Evolutionary conservation across 352 stramenopile genomes (phyloP).

Genomic region (Phytophthora niederhauseri): DNA sequence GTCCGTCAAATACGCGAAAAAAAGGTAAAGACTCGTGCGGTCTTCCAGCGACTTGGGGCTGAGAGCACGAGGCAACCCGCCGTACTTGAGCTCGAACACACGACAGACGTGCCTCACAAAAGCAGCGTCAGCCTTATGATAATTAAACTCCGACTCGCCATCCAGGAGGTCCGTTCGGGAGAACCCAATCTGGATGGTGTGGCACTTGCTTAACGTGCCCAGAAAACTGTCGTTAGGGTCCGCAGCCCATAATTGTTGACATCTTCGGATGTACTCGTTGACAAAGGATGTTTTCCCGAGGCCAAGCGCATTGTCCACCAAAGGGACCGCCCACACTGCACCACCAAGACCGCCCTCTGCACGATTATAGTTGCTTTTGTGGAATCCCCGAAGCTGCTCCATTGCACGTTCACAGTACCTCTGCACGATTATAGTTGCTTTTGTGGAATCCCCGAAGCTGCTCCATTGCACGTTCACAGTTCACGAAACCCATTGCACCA

Average conservation of each 20-base stretch:
- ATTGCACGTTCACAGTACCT: too few relatives aligned
- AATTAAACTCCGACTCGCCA: neutral
- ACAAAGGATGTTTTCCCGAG: conserved; percentile 23
- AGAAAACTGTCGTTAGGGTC: neutral
- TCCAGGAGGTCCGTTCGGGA: neutral
- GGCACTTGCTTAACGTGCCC: conserved; percentile 8
- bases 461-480: conserved; percentile 2
- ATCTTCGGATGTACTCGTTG: conserved; percentile 14
- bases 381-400: too few relatives aligned
- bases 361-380: too few relatives aligned
- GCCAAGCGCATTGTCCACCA: conserved; percentile 15
- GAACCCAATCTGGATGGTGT: conserved; percentile 13
- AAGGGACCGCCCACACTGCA: neutral
- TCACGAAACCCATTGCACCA: conserved; percentile 2
- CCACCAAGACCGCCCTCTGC: neutral
- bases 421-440: conserved; percentile 7
- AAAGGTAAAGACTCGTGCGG: neutral
- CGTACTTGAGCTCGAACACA: neutral
- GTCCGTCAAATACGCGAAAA: conserved; percentile 11
- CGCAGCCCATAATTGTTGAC: neutral
- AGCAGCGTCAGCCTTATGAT: too few relatives aligned
- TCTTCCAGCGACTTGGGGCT: neutral
- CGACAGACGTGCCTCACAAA: too few relatives aligned
- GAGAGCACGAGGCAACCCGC: neutral
- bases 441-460: conserved; percentile 8